phyloP scores from a whole-genome alignment of 1,139 yeast genomes.

The Lodderomyces metapsilosis region DNA sequence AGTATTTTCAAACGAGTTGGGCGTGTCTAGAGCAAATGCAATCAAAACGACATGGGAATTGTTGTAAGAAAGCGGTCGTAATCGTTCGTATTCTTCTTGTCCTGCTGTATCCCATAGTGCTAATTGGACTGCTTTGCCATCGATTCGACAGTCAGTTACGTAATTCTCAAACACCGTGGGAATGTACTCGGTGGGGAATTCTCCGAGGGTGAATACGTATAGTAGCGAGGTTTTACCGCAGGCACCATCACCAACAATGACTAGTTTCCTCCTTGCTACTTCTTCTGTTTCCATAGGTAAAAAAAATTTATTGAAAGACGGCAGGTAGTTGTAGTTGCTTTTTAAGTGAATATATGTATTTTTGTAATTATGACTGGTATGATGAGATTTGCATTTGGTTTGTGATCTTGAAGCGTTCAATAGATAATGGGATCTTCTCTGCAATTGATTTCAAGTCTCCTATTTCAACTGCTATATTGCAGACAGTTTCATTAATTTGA shows the following conservation, averaged over 20 bases:
- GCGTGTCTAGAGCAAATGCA: slow-evolving; percentile 69
- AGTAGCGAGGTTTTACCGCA: slow-evolving; percentile 90
- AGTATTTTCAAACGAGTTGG: slow-evolving; percentile 69
- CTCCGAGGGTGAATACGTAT: slow-evolving; percentile 90
- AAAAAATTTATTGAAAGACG: background rate
- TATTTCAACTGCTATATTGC: background rate
- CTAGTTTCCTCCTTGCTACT: slow-evolving; percentile 67
- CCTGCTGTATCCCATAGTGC: slow-evolving; percentile 98
- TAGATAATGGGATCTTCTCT: too few relatives aligned
- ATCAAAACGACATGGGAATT: slow-evolving; percentile 71
- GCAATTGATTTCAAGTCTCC: background rate
- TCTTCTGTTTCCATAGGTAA: slow-evolving; percentile 8
- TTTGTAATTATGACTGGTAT: background rate
- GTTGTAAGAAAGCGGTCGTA: slow-evolving; percentile 81
- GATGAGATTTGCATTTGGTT: background rate
- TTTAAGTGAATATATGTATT: background rate
- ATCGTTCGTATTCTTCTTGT: slow-evolving; percentile 83
- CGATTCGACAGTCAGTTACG: slow-evolving; percentile 89
- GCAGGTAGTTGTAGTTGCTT: background rate
- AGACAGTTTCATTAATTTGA: background rate
- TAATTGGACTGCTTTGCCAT: slow-evolving; percentile 84
- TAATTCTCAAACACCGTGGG: slow-evolving; percentile 96
- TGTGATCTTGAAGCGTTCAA: too few relatives aligned
- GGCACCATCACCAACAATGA: slow-evolving; percentile 94
- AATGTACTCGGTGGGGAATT: slow-evolving; percentile 79